Evolutionary conservation across 441 rosid species (phyloP).

Genomic region (Biscutella auriculata): DNA sequence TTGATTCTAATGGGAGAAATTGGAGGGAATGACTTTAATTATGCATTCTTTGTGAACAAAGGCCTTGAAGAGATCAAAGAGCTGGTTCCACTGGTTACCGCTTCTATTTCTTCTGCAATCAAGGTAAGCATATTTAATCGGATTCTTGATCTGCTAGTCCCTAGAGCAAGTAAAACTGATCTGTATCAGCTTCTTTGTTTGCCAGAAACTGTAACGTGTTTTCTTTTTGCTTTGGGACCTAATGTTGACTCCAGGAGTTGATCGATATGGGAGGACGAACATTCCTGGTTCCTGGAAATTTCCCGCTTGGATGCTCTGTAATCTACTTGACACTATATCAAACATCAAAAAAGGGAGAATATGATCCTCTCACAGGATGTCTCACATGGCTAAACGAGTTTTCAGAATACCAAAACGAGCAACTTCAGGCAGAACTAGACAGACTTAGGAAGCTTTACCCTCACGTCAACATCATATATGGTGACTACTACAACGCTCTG

Average conservation of each 20-base stretch:
- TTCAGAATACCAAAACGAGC: conserved; percentile 22
- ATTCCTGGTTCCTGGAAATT: conserved; percentile 36
- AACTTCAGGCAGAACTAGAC: conserved; percentile 23
- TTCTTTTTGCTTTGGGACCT: no score
- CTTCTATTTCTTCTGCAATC: conserved; percentile 25
- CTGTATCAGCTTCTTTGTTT: neutral
- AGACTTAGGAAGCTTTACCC: conserved; percentile 24
- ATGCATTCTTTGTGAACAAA: conserved; percentile 14
- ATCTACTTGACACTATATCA: conserved; percentile 18
- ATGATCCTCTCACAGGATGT: conserved; percentile 32
- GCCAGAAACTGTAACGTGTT: neutral
- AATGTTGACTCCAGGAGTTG: conserved; percentile 26
- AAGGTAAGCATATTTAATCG: conserved; percentile 16
- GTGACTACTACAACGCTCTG: conserved; percentile 27
- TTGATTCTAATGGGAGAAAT: conserved; percentile 48
- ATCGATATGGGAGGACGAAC: conserved; percentile 33
- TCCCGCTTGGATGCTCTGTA: conserved; percentile 31
- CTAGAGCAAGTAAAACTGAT: neutral
- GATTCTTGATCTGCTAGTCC: no score
- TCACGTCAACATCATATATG: conserved; percentile 31
- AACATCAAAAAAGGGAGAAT: conserved; percentile 14
- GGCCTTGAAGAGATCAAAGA: conserved; percentile 17
- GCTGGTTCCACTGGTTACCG: conserved; percentile 28
- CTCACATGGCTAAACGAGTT: conserved; percentile 32
- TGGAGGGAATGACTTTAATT: conserved; percentile 45